phyloP scores from a whole-genome alignment of 2,329 filamentous ascomycete species.

The Neofusicoccum cordaticola region DNA sequence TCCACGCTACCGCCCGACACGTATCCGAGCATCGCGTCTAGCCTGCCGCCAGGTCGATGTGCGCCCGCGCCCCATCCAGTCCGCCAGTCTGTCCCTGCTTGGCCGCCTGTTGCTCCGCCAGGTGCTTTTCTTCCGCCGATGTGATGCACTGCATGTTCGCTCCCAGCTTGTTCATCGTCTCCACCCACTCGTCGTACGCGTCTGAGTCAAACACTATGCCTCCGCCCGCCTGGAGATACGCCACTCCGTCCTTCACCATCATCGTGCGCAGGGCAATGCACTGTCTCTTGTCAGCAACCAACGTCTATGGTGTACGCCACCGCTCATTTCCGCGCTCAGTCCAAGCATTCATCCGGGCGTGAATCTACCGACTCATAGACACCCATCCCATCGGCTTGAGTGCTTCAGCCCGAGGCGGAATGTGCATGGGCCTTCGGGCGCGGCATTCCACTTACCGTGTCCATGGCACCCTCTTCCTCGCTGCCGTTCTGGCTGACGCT shows the following conservation, averaged over 20 bases:
- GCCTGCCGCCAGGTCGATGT: conserved; percentile 31
- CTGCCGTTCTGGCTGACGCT: conserved; percentile 63
- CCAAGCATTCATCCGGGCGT: conserved; percentile 28
- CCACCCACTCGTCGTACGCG: conserved; percentile 84
- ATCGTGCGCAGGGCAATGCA: conserved; percentile 84
- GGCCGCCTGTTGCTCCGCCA: conserved; percentile 44
- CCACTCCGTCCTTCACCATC: conserved; percentile 86
- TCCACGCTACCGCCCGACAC: conserved; percentile 2
- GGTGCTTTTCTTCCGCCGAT: conserved; percentile 71
- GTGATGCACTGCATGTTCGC: conserved; percentile 88
- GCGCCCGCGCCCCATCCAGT: conserved; percentile 19
- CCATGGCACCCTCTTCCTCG: conserved; percentile 80
- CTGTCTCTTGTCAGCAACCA: not conserved
- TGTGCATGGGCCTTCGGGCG: conserved; percentile 12
- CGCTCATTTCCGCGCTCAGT: too few species aligned
- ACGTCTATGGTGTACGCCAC: not conserved
- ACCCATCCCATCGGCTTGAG: not conserved
- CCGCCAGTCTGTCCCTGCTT: conserved; percentile 22
- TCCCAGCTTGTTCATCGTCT: conserved; percentile 91
- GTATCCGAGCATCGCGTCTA: conserved; percentile 19
- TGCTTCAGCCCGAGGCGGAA: not conserved
- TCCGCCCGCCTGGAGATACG: conserved; percentile 84
- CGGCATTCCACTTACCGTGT: conserved; percentile 54
- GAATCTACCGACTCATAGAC: not conserved
- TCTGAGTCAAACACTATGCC: conserved; percentile 95